phyloP scores from a whole-genome alignment of 305 asterid species.

The Fraxinus greggii region DNA sequence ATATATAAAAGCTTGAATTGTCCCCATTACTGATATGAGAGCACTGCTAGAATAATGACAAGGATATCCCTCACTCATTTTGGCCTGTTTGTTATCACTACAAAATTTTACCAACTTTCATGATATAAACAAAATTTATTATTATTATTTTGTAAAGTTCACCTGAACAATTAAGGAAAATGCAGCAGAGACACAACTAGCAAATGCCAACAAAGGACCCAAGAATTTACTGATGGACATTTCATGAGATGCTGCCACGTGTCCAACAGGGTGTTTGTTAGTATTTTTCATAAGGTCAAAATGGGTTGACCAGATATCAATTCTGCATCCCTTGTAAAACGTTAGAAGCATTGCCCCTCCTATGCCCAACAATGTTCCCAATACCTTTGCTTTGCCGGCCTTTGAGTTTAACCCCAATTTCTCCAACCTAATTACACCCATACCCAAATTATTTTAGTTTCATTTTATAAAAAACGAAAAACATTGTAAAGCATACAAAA shows the following conservation, averaged over 20 bases:
- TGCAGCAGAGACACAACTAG: constrained; percentile 25
- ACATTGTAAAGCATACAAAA: too few species aligned
- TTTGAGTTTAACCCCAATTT: constrained; percentile 29
- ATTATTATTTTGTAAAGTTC: neutral
- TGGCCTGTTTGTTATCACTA: constrained; percentile 23
- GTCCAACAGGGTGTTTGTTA: constrained; percentile 21
- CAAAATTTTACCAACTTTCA: neutral
- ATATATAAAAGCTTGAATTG: constrained; percentile 40
- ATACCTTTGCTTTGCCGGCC: constrained; percentile 49
- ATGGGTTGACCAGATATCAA: constrained; percentile 46
- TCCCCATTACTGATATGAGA: constrained; percentile 46
- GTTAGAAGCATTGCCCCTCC: constrained; percentile 61
- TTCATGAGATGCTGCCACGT: constrained; percentile 34
- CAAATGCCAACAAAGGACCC: constrained; percentile 41
- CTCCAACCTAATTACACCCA: constrained; percentile 40
- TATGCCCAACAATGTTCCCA: constrained; percentile 45
- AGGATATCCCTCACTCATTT: constrained; percentile 41
- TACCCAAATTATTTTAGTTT: neutral
- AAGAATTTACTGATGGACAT: constrained; percentile 8
- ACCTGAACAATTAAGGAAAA: constrained; percentile 44
- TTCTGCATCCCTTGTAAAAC: constrained; percentile 36
- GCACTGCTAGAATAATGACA: constrained; percentile 58
- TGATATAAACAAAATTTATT: neutral
- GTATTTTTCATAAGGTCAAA: constrained; percentile 30
- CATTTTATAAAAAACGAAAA: neutral